Conservation (phyloP, 768 basidiomycete genomes). For the Leccinum disarticulatum region DNA sequence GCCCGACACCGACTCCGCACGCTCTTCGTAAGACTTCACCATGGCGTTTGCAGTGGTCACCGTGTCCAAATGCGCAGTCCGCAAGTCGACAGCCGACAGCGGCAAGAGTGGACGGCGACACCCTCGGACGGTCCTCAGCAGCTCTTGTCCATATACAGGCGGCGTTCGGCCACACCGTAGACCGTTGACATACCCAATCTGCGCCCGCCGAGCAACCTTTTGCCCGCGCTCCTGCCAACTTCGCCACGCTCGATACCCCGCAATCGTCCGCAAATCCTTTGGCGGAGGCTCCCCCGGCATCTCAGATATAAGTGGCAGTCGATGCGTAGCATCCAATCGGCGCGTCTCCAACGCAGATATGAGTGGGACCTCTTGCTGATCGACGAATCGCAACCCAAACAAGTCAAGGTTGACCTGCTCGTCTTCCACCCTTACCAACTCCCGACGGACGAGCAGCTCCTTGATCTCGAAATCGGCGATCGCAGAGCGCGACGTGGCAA, state of each 20-base stretch:
- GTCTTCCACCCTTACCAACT: slow-evolving; percentile 55
- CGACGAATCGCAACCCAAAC: slow-evolving; percentile 63
- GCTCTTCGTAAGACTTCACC: slow-evolving; percentile 63
- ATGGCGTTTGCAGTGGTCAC: slow-evolving; percentile 42
- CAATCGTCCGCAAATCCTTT: slow-evolving; percentile 71
- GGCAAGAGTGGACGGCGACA: slow-evolving; percentile 55
- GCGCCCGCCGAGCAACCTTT: slow-evolving; percentile 60
- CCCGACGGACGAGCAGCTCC: slow-evolving; percentile 81
- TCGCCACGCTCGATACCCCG: slow-evolving; percentile 62
- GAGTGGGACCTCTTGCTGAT: slow-evolving; percentile 51
- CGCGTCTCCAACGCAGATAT: slow-evolving; percentile 54
- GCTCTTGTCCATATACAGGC: slow-evolving; percentile 48
- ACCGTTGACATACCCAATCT: slow-evolving; percentile 71
- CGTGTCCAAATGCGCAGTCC: slow-evolving; percentile 43
- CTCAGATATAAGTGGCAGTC: slow-evolving; percentile 53
- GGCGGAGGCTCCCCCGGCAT: slow-evolving; percentile 65
- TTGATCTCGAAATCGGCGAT: slow-evolving; percentile 82
- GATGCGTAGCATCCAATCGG: slow-evolving; percentile 57
- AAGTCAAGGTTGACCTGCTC: slow-evolving; percentile 60
- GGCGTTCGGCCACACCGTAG: slow-evolving; percentile 59
- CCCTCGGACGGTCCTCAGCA: slow-evolving; percentile 38
- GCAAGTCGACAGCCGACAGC: slow-evolving; percentile 40
- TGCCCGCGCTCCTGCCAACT: slow-evolving; percentile 48
- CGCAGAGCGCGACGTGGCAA: slow-evolving; percentile 71
- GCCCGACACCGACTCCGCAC: slow-evolving; percentile 53